Evolutionary conservation across 1,139 yeast species (phyloP).

Genomic region (Blastobotrys serpentis): DNA sequence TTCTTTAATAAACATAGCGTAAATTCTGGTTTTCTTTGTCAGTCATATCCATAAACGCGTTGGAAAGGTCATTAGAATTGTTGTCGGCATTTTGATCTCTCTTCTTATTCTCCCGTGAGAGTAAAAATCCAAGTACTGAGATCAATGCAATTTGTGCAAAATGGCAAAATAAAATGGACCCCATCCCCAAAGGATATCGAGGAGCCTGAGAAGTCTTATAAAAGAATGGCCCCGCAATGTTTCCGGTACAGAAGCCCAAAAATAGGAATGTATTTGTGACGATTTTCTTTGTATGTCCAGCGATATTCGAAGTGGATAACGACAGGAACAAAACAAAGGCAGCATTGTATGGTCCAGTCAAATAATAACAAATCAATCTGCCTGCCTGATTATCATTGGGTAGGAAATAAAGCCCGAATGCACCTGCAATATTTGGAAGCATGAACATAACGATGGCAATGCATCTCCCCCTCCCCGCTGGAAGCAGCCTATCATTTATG

Average conservation of each 20-base stretch:
- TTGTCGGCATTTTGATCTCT: constrained; percentile 29
- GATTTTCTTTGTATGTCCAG: constrained; percentile 56
- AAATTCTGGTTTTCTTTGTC: constrained; percentile 62
- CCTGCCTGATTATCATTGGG: constrained; percentile 25
- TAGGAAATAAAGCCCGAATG: constrained; percentile 30
- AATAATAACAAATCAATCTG: constrained; percentile 30
- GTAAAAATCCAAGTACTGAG: constrained; percentile 35
- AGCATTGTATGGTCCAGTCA: constrained; percentile 36
- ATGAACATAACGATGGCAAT: constrained; percentile 22
- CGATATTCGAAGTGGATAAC: constrained; percentile 50
- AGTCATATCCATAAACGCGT: constrained; percentile 59
- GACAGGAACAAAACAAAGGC: constrained; percentile 50
- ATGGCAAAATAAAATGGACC: constrained; percentile 41
- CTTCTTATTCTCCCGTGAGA: constrained; percentile 35
- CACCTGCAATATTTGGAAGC: constrained; percentile 31
- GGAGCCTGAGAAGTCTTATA: constrained; percentile 52
- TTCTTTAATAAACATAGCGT: constrained; percentile 46
- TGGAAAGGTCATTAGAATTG: constrained; percentile 35
- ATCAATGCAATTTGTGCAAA: constrained; percentile 34
- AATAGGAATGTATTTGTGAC: constrained; percentile 46
- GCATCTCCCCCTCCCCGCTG: constrained; percentile 37
- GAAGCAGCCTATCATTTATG: constrained; percentile 21
- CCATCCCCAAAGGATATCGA: constrained; percentile 46
- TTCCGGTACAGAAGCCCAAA: constrained; percentile 56
- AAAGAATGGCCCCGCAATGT: constrained; percentile 55